These are phyloP conservation scores for Haberlea rhodopensis DNA, from an alignment of 257 asterid species.

Conservation along the genomic window DNA sequence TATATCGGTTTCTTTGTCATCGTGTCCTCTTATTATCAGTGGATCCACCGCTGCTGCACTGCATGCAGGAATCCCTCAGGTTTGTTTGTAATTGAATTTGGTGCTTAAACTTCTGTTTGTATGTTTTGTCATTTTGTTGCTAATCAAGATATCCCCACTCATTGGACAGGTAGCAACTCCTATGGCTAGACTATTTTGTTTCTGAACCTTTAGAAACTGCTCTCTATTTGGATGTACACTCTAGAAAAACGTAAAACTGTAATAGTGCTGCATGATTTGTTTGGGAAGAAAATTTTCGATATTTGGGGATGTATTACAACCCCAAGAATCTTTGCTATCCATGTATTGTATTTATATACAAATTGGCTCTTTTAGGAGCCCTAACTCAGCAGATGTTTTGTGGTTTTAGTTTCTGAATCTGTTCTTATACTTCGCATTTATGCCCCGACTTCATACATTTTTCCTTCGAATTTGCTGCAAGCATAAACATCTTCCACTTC, in stretches of 20 bases:
- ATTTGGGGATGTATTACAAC: neutral
- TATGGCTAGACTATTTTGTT: neutral
- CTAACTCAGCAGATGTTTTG: neutral
- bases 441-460: neutral
- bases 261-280: neutral
- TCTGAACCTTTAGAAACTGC: slow-evolving; percentile 10
- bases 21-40: slow-evolving; percentile 40
- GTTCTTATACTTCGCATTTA: neutral
- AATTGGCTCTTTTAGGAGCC: slow-evolving; percentile 10
- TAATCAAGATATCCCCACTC: slow-evolving; percentile 8
- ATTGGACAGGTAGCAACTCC: neutral
- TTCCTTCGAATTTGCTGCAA: slow-evolving; percentile 8
- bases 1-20: slow-evolving; percentile 16
- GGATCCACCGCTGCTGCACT: slow-evolving; percentile 96
- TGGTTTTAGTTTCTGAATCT: neutral
- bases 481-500: slow-evolving; percentile 10
- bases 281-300: neutral
- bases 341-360: neutral
- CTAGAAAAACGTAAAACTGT: slow-evolving; percentile 2
- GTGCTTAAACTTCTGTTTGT: slow-evolving; percentile 9
- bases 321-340: slow-evolving; percentile 8
- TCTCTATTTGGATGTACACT: slow-evolving; percentile 7
- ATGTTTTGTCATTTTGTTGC: neutral
- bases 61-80: slow-evolving; percentile 92
- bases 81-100: slow-evolving; percentile 32